Conservation (phyloP, 352 stramenopile species). For the Phytophthora pseudosyringae region DNA sequence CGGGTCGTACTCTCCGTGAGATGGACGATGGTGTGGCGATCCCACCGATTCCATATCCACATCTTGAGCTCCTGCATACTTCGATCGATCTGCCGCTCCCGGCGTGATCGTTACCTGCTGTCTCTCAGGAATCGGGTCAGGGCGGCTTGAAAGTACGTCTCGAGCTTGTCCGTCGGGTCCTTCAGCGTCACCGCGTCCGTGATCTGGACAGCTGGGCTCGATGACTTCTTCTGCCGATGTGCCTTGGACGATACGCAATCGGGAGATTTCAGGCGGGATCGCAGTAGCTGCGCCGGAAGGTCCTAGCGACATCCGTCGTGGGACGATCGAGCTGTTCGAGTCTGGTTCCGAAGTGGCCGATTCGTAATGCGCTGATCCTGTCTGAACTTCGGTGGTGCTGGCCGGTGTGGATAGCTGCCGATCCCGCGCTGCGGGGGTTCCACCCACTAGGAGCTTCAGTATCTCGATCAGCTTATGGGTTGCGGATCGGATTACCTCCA, state of each 20-base stretch:
- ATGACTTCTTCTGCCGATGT: neutral
- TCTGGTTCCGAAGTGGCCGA: neutral
- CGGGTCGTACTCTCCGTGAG: too few species aligned
- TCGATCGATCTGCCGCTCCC: neutral
- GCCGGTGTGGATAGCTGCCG: too few species aligned
- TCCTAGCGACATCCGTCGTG: neutral
- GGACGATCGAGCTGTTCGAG: neutral
- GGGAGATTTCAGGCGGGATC: too few species aligned
- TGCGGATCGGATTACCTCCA: neutral
- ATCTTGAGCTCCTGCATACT: neutral
- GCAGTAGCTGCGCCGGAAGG: neutral
- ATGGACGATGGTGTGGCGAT: neutral
- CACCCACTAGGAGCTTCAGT: neutral
- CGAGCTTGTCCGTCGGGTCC: too few species aligned
- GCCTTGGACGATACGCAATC: too few species aligned
- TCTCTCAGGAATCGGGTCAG: neutral
- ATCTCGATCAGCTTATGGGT: neutral
- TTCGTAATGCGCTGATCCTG: neutral
- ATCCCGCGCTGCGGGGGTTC: too few species aligned
- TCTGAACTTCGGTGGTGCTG: neutral
- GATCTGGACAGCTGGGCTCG: too few species aligned
- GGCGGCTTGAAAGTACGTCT: too few species aligned
- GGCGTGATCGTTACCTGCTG: neutral
- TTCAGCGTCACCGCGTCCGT: too few species aligned
- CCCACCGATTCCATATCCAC: neutral